Base-by-base conservation (phyloP, 495 filamentous ascomycete genomes). In the Saxophila tyrrhenica region DNA sequence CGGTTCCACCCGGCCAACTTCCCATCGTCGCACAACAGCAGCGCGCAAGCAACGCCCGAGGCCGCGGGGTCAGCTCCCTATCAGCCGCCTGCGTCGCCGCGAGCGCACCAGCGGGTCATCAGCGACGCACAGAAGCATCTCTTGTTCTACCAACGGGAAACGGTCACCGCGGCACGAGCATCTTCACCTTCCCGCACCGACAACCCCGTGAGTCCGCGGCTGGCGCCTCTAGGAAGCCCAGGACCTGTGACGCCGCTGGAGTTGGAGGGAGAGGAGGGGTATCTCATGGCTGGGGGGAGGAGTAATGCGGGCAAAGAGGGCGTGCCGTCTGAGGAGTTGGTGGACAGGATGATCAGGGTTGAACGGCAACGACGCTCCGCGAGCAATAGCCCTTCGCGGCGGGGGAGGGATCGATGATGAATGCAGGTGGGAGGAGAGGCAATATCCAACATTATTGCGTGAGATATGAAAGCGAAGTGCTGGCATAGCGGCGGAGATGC, bases 1-100 rank as follows among this genome's bases (percentile, higher is more conserved):
- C 65, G 67, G 22, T 72, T 70, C 61, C 69, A 72, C 51, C 69
- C 69, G 0, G 67, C 68, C 45, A 69, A 70, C 57, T 72, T 61
- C 53, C 60, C 65, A 10, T 62, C 64, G 1, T 56, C 63, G 13
- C 62, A 65, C 19, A 64, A 65, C 19, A 64, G 64, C 25, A 66
- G 62, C 52, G 32, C 50, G 0, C 52, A 62, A 35, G 55, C 20
- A 10, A 68, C 67, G 0, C 64, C 68, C 17, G 56, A 52, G 15
- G 52, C 64, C 2, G 62, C 57, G 21, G 46, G 48, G 10, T 63
- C 50, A 47, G 60, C 54, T 22, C 39, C 47, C 3, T 46, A 45
- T 5, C 66, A 64, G 41, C 56, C 62, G 10, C 68, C 67, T 3
- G 25, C 59, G 23, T 66, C 65, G 10, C 68, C 67, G 3, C 56